Conservation (phyloP, 2,329 filamentous ascomycete genomes). For the Laburnicola sp. region DNA sequence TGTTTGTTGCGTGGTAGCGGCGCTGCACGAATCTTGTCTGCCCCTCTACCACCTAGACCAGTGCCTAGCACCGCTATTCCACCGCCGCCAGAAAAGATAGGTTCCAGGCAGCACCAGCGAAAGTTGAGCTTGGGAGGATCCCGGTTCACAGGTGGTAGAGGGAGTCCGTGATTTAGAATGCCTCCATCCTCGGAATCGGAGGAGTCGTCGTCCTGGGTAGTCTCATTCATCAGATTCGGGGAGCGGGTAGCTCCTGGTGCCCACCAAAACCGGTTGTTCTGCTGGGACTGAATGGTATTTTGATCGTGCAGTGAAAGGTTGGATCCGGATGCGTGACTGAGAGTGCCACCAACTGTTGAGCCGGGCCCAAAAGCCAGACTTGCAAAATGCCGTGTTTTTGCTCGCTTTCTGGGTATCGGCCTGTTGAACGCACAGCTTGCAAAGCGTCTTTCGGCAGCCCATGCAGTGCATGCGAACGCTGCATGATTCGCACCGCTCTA, state of each 20-base stretch:
- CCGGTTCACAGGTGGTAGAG: constrained; percentile 35
- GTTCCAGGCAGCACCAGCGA: constrained; percentile 63
- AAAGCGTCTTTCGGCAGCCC: constrained; percentile 62
- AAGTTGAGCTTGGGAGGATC: constrained; percentile 57
- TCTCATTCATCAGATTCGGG: constrained; percentile 63
- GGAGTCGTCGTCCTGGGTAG: constrained; percentile 42
- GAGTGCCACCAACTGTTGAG: constrained; percentile 27
- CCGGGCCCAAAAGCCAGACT: constrained; percentile 41
- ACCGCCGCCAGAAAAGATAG: constrained; percentile 62
- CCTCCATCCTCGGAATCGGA: constrained; percentile 44
- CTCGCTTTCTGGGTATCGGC: constrained; percentile 50
- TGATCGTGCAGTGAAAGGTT: constrained; percentile 28
- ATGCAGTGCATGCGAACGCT: constrained; percentile 65
- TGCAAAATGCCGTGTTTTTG: constrained; percentile 45
- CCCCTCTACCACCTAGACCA: constrained; percentile 53
- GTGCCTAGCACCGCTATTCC: constrained; percentile 60
- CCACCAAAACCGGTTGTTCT: constrained; percentile 60
- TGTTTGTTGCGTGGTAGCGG: constrained; percentile 58
- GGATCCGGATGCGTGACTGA: constrained; percentile 37
- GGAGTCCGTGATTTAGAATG: constrained; percentile 42
- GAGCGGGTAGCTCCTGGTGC: constrained; percentile 59
- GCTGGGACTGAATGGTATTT: constrained; percentile 24
- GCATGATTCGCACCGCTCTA: constrained; percentile 63
- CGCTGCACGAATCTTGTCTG: constrained; percentile 60
- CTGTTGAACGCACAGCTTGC: constrained; percentile 63